Evolutionary conservation across 768 basidiomycete genomes (phyloP), one percentile per base, ranked within the genome.

Genomic region (Candolleomyces eurysporus): DNA sequence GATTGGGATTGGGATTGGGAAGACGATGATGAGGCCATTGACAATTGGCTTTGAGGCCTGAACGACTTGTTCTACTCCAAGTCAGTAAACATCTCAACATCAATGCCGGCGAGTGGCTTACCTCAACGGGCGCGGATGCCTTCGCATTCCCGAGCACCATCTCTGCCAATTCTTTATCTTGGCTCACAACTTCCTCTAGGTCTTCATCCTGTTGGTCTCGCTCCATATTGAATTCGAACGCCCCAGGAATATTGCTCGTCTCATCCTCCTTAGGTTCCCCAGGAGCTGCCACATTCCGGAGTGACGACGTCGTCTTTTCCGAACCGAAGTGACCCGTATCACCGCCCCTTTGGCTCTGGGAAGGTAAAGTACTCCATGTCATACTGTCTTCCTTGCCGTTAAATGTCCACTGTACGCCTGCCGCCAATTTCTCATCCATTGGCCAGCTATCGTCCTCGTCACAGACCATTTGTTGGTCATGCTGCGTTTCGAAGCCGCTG

Each of bases 371-470:
- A 64, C 87, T 90, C 90, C 90, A 91, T 17, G 90, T 90, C 73
- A 86, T 80, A 63, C 84, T 88, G 66, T 91, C 90, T 51, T 90
- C 89, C 61, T 80, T 83, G 8, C 22, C 79, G 31, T 81, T 82
- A 64, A 86, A 87, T 16, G 82, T 83, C 90, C 90, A 91, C 61
- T 80, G 81, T 40, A 82, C 77, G 10, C 77, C 79, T 43, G 78
- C 76, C 0, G 81, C 75, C 59, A 88, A 72, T 64, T 85, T 88
- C 64, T 88, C 88, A 45, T 89, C 84, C 30, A 89, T 73, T 10
- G 87, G 88, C 90, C 89, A 92, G 68, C 90, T 91, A 66, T 91
- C 89, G 56, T 87, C 86, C 50, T 86, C 84, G 57, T 86, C 82
- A 52, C 79, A 69, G 1, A 74, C 65, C 60, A 67, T 66, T 16